A percentile compares a stretch with the other conserved stretches of the same genome.
Evolutionary conservation across 345 rosid genomes (phyloP).

Genomic region (Nasturtium officinale): DNA sequence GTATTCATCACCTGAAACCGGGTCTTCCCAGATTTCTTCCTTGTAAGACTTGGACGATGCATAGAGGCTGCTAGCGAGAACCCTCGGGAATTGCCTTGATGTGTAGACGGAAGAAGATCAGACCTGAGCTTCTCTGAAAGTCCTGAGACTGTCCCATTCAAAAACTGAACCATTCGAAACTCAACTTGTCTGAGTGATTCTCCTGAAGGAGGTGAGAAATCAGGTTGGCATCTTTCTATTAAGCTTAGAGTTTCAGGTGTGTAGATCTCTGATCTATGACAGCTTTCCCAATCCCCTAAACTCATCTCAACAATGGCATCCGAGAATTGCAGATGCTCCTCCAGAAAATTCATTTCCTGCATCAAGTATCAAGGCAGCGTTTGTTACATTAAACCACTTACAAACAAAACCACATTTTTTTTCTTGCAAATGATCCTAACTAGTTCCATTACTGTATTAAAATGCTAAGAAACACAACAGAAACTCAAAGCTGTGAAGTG

Average conservation of each 20-base stretch:
- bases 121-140: slow-evolving; percentile 72
- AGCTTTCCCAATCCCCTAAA: slow-evolving; percentile 90
- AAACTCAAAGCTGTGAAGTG: neutral
- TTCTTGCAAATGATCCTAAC: slow-evolving; percentile 20
- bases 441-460: neutral
- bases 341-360: slow-evolving; percentile 82
- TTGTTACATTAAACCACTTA: neutral
- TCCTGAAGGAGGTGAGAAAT: slow-evolving; percentile 84
- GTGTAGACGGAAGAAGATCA: slow-evolving; percentile 52
- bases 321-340: slow-evolving; percentile 69
- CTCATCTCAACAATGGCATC: slow-evolving; percentile 85
- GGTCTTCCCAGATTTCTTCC: slow-evolving; percentile 93
- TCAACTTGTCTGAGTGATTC: slow-evolving; percentile 95
- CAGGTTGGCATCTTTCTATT: slow-evolving; percentile 79
- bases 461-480: slow-evolving; percentile 4
- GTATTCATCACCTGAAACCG: slow-evolving; percentile 73
- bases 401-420: neutral
- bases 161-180: slow-evolving; percentile 88
- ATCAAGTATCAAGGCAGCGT: slow-evolving; percentile 29
- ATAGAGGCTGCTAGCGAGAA: slow-evolving; percentile 44
- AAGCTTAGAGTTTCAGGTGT: slow-evolving; percentile 72
- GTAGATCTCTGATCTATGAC: slow-evolving; percentile 63
- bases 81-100: slow-evolving; percentile 50
- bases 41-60: slow-evolving; percentile 57
- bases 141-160: slow-evolving; percentile 60